These are phyloP conservation scores for Phoma sp. DNA, from an alignment of 2,329 filamentous ascomycete species.

Conservation along the genomic window DNA sequence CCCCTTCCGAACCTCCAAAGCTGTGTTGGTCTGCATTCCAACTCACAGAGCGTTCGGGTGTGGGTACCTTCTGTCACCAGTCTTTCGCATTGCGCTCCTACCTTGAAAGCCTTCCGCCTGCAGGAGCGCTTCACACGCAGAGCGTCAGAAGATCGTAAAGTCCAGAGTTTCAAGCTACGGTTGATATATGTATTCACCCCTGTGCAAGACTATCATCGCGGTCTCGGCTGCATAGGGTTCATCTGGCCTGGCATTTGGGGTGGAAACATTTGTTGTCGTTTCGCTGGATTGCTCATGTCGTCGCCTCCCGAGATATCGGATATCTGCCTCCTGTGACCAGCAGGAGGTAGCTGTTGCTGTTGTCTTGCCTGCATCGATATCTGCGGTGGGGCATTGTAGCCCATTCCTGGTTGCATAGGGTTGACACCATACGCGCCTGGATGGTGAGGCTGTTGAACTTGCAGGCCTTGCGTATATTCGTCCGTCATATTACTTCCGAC, in stretches of 20 bases:
- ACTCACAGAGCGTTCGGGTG: constrained; percentile 13
- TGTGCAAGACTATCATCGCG: constrained; percentile 38
- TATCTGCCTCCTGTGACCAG: constrained; percentile 61
- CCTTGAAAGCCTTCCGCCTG: background rate
- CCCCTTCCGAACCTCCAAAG: constrained; percentile 11
- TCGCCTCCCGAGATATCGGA: constrained; percentile 64
- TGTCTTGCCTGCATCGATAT: constrained; percentile 46
- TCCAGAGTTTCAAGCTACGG: background rate
- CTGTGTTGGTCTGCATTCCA: constrained; percentile 1
- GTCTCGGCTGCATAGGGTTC: constrained; percentile 59
- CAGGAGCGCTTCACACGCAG: constrained; percentile 9
- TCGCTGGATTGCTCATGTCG: constrained; percentile 58
- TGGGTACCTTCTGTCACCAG: background rate
- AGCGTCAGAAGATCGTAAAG: background rate
- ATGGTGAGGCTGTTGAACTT: constrained; percentile 44
- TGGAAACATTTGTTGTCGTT: constrained; percentile 64
- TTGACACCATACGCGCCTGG: constrained; percentile 48
- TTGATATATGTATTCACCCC: background rate
- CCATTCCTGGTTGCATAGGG: constrained; percentile 42
- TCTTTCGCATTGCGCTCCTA: background rate
- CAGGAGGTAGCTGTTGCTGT: constrained; percentile 25
- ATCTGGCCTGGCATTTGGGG: constrained; percentile 53
- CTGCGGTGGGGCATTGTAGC: constrained; percentile 49
- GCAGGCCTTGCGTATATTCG: constrained; percentile 54
- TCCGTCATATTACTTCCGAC: constrained; percentile 56